Evolutionary conservation across 305 asterid species (phyloP).

Genomic region (Solanum hybrid): DNA sequence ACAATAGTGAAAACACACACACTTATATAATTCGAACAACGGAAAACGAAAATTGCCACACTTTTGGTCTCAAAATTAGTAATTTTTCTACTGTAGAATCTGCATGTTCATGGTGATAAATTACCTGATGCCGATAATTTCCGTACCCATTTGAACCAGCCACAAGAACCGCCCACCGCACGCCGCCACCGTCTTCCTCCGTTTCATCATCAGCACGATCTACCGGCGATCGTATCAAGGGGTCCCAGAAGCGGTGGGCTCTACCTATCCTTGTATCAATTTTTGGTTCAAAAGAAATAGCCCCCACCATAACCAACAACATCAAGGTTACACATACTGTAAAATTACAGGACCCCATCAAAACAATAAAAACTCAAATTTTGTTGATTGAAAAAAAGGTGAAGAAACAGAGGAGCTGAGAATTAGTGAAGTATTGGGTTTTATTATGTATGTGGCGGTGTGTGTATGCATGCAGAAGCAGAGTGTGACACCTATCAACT

Average conservation of each 20-base stretch:
- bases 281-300: constrained; percentile 12
- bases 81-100: neutral
- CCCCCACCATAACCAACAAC: constrained; percentile 23
- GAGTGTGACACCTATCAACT: constrained; percentile 40
- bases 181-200: constrained; percentile 22
- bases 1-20: neutral
- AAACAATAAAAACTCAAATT: neutral
- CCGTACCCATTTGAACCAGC: constrained; percentile 84
- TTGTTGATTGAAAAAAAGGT: neutral
- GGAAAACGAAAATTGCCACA: too few species aligned
- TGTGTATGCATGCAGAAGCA: constrained; percentile 42
- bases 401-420: neutral
- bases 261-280: constrained; percentile 12
- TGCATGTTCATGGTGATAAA: neutral
- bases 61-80: too few species aligned
- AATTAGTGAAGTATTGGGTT: neutral
- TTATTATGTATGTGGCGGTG: constrained; percentile 11
- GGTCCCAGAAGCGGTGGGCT: constrained; percentile 40
- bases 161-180: constrained; percentile 88
- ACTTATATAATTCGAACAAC: too few species aligned
- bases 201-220: constrained; percentile 19
- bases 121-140: constrained; percentile 93
- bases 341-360: constrained; percentile 23
- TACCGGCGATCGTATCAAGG: constrained; percentile 55
- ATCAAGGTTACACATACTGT: constrained; percentile 9